Conservation (phyloP, 2,329 filamentous ascomycete genomes). For the Paracorniculantispora psalliotae region DNA sequence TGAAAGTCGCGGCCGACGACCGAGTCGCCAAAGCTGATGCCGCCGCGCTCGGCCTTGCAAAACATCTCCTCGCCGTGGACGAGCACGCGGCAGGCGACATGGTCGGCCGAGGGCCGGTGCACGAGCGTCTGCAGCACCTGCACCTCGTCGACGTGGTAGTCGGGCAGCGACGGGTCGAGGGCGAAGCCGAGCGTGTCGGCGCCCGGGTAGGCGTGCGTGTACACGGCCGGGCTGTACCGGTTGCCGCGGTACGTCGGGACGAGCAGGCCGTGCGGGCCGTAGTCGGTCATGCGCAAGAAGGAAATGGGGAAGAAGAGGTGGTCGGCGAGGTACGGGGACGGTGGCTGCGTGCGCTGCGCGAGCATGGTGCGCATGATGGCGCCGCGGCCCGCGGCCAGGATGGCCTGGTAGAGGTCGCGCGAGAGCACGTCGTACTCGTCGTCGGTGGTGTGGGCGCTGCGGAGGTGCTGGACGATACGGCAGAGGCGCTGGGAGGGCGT, state of each 20-base stretch:
- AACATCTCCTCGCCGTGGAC: slow-evolving; percentile 9
- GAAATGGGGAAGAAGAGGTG: slow-evolving; percentile 6
- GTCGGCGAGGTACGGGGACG: not conserved
- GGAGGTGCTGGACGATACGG: slow-evolving; percentile 33
- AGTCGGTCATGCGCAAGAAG: not conserved
- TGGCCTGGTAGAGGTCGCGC: not conserved
- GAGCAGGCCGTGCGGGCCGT: not conserved
- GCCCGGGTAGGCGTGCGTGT: not conserved
- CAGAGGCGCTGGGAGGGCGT: slow-evolving; percentile 17
- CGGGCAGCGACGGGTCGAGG: not conserved
- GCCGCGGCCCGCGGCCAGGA: not conserved
- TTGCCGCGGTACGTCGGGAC: not conserved
- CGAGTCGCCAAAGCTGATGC: slow-evolving; percentile 10
- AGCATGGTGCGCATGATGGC: not conserved
- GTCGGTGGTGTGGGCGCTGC: not conserved
- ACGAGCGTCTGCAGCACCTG: slow-evolving; percentile 4
- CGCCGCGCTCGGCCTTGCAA: slow-evolving; percentile 12
- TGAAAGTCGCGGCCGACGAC: slow-evolving; percentile 6
- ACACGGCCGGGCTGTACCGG: not conserved
- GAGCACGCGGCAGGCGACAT: slow-evolving; percentile 7
- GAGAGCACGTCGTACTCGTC: not conserved
- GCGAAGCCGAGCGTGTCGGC: not conserved
- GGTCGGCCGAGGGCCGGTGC: not conserved
- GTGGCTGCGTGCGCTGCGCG: not conserved
- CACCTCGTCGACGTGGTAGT: not conserved